These are phyloP conservation scores for Aphanomyces euteiches DNA, from an alignment of 352 stramenopile genomes.

Conservation along the genomic window DNA sequence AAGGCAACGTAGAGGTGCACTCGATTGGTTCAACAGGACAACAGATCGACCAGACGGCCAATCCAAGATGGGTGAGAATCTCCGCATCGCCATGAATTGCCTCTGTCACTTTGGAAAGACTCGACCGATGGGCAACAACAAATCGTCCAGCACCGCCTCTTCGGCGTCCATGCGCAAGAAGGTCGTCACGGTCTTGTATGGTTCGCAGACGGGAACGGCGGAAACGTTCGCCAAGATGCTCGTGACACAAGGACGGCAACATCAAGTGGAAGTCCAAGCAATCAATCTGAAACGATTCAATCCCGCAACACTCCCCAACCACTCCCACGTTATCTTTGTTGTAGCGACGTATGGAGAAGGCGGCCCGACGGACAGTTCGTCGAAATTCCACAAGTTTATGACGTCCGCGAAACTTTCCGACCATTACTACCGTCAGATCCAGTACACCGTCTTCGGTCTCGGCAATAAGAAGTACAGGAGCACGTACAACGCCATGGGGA, in stretches of 20 bases:
- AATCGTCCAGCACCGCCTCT: background rate
- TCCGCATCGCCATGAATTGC: too few species aligned
- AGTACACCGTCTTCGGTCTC: slow-evolving; percentile 94
- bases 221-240: slow-evolving; percentile 95
- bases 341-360: slow-evolving; percentile 98
- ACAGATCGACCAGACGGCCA: too few species aligned
- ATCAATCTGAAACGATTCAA: slow-evolving; percentile 81
- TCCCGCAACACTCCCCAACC: slow-evolving; percentile 33
- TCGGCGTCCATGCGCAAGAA: background rate
- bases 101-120: too few species aligned
- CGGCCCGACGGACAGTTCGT: slow-evolving; percentile 97
- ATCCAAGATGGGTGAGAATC: too few species aligned
- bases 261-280: slow-evolving; percentile 81
- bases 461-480: slow-evolving; percentile 91
- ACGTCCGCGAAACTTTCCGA: slow-evolving; percentile 56
- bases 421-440: slow-evolving; percentile 49
- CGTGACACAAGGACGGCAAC: slow-evolving; percentile 81
- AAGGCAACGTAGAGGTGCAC: too few species aligned
- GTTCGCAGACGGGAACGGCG: slow-evolving; percentile 96
- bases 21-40: too few species aligned
- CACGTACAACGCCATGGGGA: slow-evolving; percentile 93
- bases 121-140: too few species aligned
- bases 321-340: slow-evolving; percentile 89
- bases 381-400: slow-evolving; percentile 89
- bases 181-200: slow-evolving; percentile 92